Percentiles rank a stretch among this genome's conserved stretches.
phyloP scores from a whole-genome alignment of 2,329 filamentous ascomycete genomes.

The Pleurostoma richardsiae region DNA sequence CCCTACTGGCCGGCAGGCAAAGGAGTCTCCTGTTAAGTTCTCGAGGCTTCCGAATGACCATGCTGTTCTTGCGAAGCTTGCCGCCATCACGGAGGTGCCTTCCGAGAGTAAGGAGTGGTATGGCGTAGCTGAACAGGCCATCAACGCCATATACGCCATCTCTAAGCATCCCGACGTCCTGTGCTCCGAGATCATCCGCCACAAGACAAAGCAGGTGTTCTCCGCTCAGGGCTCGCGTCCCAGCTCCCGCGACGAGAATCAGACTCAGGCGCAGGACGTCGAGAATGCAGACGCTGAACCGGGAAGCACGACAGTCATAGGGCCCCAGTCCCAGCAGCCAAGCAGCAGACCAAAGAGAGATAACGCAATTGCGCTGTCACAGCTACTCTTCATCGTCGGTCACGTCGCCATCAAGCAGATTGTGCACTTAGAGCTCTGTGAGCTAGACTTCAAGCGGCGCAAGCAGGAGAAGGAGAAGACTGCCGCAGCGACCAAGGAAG shows the following conservation, averaged over 20 bases:
- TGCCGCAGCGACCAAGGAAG: slow-evolving; percentile 36
- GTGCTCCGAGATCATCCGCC: slow-evolving; percentile 83
- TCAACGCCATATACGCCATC: slow-evolving; percentile 89
- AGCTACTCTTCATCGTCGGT: slow-evolving; percentile 89
- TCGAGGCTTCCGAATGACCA: slow-evolving; percentile 88
- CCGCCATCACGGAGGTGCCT: slow-evolving; percentile 77
- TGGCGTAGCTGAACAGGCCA: slow-evolving; percentile 91
- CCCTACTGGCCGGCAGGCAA: slow-evolving; percentile 72
- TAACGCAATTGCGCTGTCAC: slow-evolving; percentile 73
- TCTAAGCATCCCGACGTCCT: slow-evolving; percentile 92
- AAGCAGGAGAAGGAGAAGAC: slow-evolving; percentile 85
- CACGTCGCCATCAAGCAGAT: slow-evolving; percentile 99
- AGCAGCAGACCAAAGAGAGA: slow-evolving; percentile 50
- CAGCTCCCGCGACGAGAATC: slow-evolving; percentile 38
- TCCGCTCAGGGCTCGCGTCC: slow-evolving; percentile 36
- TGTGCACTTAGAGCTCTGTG: slow-evolving; percentile 94
- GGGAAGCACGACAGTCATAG: slow-evolving; percentile 16
- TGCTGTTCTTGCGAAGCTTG: slow-evolving; percentile 74
- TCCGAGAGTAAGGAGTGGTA: slow-evolving; percentile 95
- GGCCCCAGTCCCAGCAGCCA: slow-evolving; percentile 9
- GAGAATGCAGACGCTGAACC: slow-evolving; percentile 19
- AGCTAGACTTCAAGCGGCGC: slow-evolving; percentile 93
- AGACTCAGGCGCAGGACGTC: slow-evolving; percentile 20
- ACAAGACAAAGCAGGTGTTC: slow-evolving; percentile 82
- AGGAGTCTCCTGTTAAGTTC: slow-evolving; percentile 63